phyloP scores from a whole-genome alignment of 306 rosid genomes.

The Biancaea sappan region DNA sequence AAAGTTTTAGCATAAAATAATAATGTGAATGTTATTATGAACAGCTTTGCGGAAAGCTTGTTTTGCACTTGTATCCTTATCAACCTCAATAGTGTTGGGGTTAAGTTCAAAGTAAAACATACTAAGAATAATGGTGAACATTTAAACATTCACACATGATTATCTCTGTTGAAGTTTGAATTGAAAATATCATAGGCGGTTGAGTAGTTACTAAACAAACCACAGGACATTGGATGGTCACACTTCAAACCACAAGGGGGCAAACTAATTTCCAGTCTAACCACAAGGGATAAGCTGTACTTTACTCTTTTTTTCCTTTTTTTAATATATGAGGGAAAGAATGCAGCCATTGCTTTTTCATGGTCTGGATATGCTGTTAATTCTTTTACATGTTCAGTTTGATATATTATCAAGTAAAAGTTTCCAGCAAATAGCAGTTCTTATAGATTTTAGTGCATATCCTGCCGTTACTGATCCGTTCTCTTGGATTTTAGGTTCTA shows the following conservation, averaged over 20 bases:
- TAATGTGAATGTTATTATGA: neutral
- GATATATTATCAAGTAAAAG: neutral
- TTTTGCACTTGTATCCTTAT: neutral
- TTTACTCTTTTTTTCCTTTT: too few species aligned
- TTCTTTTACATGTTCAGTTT: neutral
- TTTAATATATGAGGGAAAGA: neutral
- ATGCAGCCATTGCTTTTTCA: neutral
- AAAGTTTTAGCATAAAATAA: neutral
- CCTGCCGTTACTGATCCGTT: neutral
- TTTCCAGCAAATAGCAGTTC: neutral
- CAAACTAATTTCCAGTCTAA: neutral
- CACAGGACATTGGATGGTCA: neutral
- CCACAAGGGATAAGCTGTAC: neutral
- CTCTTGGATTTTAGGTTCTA: constrained; percentile 17
- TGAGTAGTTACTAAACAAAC: neutral
- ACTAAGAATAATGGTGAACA: neutral
- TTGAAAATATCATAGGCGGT: too few species aligned
- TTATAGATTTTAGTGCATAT: neutral
- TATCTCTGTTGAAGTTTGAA: neutral
- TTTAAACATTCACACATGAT: neutral
- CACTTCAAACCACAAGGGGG: neutral
- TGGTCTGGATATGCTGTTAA: neutral
- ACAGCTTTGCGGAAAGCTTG: too few species aligned
- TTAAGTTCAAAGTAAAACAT: neutral
- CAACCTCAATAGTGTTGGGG: neutral